Conservation (phyloP, 371 early-diverging fungal species). For the Apophysomyces ossiformis region DNA sequence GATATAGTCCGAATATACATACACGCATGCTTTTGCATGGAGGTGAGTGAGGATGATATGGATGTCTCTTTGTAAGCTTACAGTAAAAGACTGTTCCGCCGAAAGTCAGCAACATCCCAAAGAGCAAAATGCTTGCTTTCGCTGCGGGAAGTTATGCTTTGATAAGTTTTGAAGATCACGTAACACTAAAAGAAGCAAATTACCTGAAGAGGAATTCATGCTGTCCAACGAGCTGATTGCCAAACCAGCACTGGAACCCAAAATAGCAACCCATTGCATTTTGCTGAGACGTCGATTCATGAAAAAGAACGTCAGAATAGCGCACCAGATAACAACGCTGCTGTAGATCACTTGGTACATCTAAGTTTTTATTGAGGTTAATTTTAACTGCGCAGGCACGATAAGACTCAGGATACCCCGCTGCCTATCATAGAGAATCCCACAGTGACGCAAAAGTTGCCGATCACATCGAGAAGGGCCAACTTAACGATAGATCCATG, state of each 20-base stretch:
- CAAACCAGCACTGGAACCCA: conserved; percentile 70
- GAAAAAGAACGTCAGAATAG: conserved; percentile 68
- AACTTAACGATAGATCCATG: conserved; percentile 59
- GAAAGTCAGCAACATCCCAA: conserved; percentile 60
- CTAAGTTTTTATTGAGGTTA: conserved; percentile 28
- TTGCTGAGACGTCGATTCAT: conserved; percentile 59
- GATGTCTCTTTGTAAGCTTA: conserved; percentile 22
- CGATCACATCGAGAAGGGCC: conserved; percentile 68
- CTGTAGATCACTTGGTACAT: conserved; percentile 81
- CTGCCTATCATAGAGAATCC: conserved; percentile 79
- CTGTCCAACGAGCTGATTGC: conserved; percentile 55
- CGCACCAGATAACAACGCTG: conserved; percentile 79
- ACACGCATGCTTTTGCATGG: conserved; percentile 42
- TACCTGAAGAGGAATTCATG: conserved; percentile 10
- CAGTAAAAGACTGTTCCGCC: conserved; percentile 63
- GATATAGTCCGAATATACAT: conserved; percentile 59
- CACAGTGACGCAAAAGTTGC: conserved; percentile 70
- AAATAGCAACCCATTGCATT: conserved; percentile 69
- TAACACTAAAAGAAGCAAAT: not conserved
- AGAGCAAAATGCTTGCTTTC: conserved; percentile 22
- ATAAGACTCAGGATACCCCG: conserved; percentile 52
- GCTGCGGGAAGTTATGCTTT: not conserved
- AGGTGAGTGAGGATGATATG: too few species aligned
- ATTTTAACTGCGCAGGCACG: not conserved
- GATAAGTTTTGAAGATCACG: conserved; percentile 23